Percentiles rank a stretch among this genome's conserved stretches.
These are phyloP conservation scores for Syzygium grande DNA, from an alignment of 345 rosid species.

Conservation along the genomic window DNA sequence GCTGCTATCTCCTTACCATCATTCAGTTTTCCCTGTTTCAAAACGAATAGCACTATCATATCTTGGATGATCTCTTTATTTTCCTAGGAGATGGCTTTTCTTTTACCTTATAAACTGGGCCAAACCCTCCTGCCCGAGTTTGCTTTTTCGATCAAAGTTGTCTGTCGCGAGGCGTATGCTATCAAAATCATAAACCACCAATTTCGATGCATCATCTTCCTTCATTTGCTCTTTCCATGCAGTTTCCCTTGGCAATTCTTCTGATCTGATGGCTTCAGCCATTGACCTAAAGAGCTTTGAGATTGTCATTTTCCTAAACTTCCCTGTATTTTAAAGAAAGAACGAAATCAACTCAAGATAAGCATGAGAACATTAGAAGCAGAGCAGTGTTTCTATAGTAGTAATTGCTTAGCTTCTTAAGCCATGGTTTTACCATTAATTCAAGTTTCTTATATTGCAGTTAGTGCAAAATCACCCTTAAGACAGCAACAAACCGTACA, in stretches of 20 bases:
- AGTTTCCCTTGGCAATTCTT: not conserved
- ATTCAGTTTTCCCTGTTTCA: slow-evolving; percentile 4
- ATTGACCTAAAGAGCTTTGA: not conserved
- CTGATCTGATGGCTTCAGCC: not conserved
- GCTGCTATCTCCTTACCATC: slow-evolving; percentile 15
- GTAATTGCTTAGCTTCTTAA: not conserved
- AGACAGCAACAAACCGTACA: not conserved
- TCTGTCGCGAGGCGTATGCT: not conserved
- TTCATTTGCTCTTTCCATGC: not conserved
- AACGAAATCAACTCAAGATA: not conserved
- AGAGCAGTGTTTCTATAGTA: not conserved
- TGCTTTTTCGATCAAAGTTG: not conserved
- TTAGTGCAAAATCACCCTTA: not conserved
- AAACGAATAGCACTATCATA: not conserved
- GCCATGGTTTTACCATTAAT: not conserved
- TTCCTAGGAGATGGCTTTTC: not conserved
- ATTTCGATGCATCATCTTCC: not conserved
- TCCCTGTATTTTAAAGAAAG: not conserved
- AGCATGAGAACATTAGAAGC: not conserved
- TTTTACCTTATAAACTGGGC: not conserved
- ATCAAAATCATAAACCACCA: not conserved
- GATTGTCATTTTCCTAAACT: not conserved
- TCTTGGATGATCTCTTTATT: not conserved
- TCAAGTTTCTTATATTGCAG: not conserved
- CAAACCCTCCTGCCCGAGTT: slow-evolving; percentile 27